These are phyloP conservation scores for Aspergillus piperis DNA, from an alignment of 2,329 filamentous ascomycete species.

Conservation along the genomic window DNA sequence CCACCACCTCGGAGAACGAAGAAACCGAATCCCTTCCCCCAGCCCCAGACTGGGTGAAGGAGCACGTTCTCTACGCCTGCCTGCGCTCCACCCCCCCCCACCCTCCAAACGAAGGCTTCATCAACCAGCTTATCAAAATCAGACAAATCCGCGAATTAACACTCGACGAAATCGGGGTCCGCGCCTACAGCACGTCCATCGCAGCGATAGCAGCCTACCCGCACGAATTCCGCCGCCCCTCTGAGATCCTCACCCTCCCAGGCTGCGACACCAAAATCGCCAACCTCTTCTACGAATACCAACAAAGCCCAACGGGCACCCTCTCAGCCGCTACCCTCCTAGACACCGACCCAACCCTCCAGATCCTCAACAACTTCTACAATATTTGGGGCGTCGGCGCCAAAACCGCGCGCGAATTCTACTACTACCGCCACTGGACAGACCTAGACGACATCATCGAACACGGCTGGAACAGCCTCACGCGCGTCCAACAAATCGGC, in stretches of 20 bases:
- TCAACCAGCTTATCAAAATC: constrained; percentile 73
- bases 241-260: constrained; percentile 60
- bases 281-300: constrained; percentile 75
- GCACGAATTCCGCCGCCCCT: constrained; percentile 49
- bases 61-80: constrained; percentile 72
- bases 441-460: constrained; percentile 86
- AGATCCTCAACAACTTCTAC: constrained; percentile 70
- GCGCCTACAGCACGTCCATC: constrained; percentile 86
- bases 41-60: constrained; percentile 68
- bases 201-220: constrained; percentile 83
- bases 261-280: constrained; percentile 82
- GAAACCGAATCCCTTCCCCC: constrained; percentile 59
- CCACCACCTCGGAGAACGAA: constrained; percentile 80
- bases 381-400: constrained; percentile 91
- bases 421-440: constrained; percentile 72
- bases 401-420: constrained; percentile 78
- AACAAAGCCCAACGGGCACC: constrained; percentile 54
- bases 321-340: constrained; percentile 66
- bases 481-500: constrained; percentile 85
- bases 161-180: constrained; percentile 74
- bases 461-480: constrained; percentile 73
- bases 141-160: constrained; percentile 69
- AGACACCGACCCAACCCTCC: constrained; percentile 64
- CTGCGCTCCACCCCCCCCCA: constrained; percentile 71
- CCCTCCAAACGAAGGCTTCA: constrained; percentile 73